Evolutionary conservation across 2,329 filamentous ascomycete species (phyloP), one percentile per base, ranked within the genome.

Genomic region (Colletotrichum aenigma): DNA sequence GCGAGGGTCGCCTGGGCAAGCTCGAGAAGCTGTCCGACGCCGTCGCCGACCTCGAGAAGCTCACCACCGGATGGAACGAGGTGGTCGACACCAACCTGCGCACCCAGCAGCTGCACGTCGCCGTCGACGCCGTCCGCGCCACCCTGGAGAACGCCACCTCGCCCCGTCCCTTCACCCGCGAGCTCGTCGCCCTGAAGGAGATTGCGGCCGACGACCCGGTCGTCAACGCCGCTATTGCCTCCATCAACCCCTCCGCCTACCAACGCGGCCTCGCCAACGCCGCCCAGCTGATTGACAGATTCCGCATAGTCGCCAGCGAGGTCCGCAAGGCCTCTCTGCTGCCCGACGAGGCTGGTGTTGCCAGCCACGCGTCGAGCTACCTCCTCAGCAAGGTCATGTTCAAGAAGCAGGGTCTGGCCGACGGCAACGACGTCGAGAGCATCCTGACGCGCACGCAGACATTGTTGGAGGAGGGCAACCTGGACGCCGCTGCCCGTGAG

Each of bases 31-130:
- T 99, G 34, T 94, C 93, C 21, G 88, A 91, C 38, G 93, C 93
- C 15, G 95, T 99, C 21, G 89, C 90, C 52, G 95, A 97, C 80
- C 92, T 99, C 15, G 96, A 98, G 87, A 93, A 93, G 84, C 91
- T 99, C 70, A 97, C 96, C 2, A 91, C 92, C 2, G 94, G 95
- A 78, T 98, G 96, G 96, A 97, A 96, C 85, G 92, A 93, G 55
- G 95, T 98, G 48, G 92, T 99, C 26, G 96, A 98, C 83, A 89
- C 91, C 76, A 98, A 97, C 86, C 91, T 98, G 77, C 94, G 95
- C 85, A 98, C 97, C 1, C 97, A 99, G 86, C 96, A 98, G 86
- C 93, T 99, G 32, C 95, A 98, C 82, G 95, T 99, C 43, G 97
- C 97, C 24, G 94, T 98, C 34, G 97, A 99, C 83, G 95, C 96